Evolutionary conservation across 352 stramenopile species (phyloP).

Genomic region (Globisporangium nagaii): DNA sequence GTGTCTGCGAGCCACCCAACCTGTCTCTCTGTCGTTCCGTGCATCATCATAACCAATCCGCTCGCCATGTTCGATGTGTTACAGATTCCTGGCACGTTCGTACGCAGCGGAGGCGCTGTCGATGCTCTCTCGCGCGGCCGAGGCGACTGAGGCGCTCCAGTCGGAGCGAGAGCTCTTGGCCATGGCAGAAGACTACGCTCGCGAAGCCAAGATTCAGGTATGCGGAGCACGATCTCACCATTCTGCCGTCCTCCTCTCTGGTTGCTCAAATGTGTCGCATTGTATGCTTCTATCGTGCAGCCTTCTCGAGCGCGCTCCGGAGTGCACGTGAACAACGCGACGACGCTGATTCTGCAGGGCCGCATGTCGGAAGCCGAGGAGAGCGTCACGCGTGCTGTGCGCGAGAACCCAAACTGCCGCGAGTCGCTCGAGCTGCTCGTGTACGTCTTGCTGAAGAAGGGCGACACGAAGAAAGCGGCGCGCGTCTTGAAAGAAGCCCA

Average conservation of each 20-base stretch:
- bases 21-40: not conserved
- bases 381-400: conserved; percentile 77
- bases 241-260: not conserved
- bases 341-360: conserved; percentile 66
- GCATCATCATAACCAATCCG: not conserved
- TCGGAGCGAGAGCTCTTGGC: conserved; percentile 66
- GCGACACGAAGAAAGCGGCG: conserved; percentile 84
- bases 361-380: conserved; percentile 73
- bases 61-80: no score
- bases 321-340: conserved; percentile 85
- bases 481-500: conserved; percentile 85
- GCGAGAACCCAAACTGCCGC: conserved; percentile 74
- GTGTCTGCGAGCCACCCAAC: not conserved
- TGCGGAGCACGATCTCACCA: not conserved
- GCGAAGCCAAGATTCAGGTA: conserved; percentile 73
- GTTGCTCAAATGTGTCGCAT: conserved; percentile 1
- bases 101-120: conserved; percentile 89
- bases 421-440: conserved; percentile 84
- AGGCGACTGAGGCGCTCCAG: conserved; percentile 74
- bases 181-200: conserved; percentile 74
- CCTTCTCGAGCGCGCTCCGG: conserved; percentile 59
- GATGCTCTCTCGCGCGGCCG: conserved; percentile 78
- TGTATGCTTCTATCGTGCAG: conserved; percentile 16
- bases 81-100: conserved; percentile 69
- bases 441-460: conserved; percentile 87